Evolutionary conservation across 306 rosid species (phyloP).

Genomic region (Trichosanthes truncata): DNA sequence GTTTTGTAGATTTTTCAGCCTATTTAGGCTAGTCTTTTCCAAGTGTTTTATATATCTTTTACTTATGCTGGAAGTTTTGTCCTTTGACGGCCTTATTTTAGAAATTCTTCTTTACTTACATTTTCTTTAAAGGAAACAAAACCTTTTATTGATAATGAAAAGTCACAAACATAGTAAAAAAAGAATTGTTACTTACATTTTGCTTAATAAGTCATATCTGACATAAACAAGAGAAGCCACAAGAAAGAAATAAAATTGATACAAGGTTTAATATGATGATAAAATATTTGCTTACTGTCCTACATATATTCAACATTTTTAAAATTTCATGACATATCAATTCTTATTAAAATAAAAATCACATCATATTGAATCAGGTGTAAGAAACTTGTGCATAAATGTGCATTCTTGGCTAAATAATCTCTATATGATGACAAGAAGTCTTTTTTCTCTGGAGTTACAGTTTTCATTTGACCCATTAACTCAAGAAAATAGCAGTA

Average conservation of each 20-base stretch:
- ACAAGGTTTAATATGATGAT: background rate
- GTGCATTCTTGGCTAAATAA: background rate
- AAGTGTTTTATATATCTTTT: background rate
- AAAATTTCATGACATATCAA: background rate
- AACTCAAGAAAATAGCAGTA: background rate
- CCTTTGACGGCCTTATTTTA: background rate
- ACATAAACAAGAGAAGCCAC: background rate
- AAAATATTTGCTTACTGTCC: background rate
- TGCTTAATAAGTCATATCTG: background rate
- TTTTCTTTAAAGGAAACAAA: background rate
- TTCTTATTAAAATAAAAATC: background rate
- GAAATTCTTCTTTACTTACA: background rate
- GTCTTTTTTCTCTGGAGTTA: background rate
- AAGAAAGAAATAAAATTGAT: background rate
- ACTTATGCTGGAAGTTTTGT: background rate
- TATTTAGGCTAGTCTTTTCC: background rate
- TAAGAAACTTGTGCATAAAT: background rate
- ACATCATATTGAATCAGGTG: background rate
- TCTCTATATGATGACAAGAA: background rate
- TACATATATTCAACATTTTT: background rate
- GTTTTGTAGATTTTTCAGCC: background rate
- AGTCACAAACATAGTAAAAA: background rate
- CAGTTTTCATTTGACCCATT: background rate
- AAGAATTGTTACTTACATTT: background rate
- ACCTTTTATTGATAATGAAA: background rate